phyloP scores from a whole-genome alignment of 768 basidiomycete species.

The Clitopilus hobsonii region DNA sequence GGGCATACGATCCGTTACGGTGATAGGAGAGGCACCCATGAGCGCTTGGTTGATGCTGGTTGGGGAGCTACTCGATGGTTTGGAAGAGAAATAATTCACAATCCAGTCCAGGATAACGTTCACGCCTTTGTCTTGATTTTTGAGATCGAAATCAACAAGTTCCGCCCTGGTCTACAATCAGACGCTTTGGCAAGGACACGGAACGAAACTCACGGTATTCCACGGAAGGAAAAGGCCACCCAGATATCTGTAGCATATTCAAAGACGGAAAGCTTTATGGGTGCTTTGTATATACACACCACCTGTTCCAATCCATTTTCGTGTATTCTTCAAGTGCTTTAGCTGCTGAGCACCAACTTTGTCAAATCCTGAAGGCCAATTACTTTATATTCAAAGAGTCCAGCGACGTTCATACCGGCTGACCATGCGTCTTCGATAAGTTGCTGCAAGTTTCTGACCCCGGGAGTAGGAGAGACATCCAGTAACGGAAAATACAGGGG shows the following conservation, averaged over 20 bases:
- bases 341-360: conserved; percentile 60
- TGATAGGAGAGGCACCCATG: conserved; percentile 44
- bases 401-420: conserved; percentile 34
- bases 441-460: conserved; percentile 68
- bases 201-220: conserved; percentile 66
- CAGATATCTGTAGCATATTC: conserved; percentile 52
- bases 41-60: conserved; percentile 49
- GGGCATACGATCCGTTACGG: conserved; percentile 65
- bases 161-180: conserved; percentile 35
- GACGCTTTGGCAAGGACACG: not conserved
- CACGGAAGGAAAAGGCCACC: conserved; percentile 71
- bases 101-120: conserved; percentile 65
- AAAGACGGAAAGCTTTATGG: not conserved
- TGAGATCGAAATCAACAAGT: conserved; percentile 63
- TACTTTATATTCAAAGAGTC: not conserved
- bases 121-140: conserved; percentile 37
- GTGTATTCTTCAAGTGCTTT: conserved; percentile 48
- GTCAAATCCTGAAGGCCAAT: conserved; percentile 56
- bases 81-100: conserved; percentile 59
- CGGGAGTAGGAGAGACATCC: conserved; percentile 52
- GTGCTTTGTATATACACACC: conserved; percentile 36
- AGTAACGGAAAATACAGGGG: conserved; percentile 59
- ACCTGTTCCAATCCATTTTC: conserved; percentile 78
- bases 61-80: conserved; percentile 15
- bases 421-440: conserved; percentile 86